Conservation (phyloP, 345 rosid species). For the Fremontodendron californicum region DNA sequence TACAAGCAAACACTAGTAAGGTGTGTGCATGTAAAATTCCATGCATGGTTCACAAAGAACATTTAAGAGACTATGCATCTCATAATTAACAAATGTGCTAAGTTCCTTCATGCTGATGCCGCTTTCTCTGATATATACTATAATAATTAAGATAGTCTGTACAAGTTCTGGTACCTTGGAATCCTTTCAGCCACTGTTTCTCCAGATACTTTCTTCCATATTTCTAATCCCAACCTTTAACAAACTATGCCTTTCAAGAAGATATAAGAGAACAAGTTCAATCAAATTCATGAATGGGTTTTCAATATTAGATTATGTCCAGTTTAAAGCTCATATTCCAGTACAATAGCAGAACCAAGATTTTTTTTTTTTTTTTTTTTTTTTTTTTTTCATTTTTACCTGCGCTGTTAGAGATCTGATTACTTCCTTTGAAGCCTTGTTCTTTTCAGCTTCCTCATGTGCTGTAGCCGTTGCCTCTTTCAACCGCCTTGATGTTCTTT, state of each 20-base stretch:
- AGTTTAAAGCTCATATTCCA: not conserved
- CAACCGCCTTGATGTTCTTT: constrained; percentile 42
- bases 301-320: not conserved
- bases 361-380: not conserved
- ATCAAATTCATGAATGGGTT: not conserved
- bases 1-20: not conserved
- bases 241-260: not conserved
- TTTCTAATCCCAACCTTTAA: not conserved
- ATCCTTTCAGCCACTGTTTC: not conserved
- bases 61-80: not conserved
- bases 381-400: too few species aligned
- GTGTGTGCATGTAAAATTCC: constrained; percentile 3
- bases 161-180: not conserved
- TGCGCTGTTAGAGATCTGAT: constrained; percentile 51
- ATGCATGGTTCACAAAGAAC: not conserved
- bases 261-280: not conserved
- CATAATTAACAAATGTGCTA: not conserved
- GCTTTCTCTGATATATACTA: not conserved
- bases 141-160: not conserved
- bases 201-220: not conserved
- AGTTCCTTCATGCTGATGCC: not conserved
- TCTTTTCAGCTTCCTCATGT: constrained; percentile 50
- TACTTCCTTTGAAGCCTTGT: constrained; percentile 50
- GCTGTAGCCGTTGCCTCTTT: constrained; percentile 47
- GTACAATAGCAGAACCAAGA: not conserved